A percentile compares a stretch with the other conserved stretches of the same genome.
phyloP scores from a whole-genome alignment of 2,329 filamentous ascomycete genomes.

The Teratosphaeria pseudoeucalypti region DNA sequence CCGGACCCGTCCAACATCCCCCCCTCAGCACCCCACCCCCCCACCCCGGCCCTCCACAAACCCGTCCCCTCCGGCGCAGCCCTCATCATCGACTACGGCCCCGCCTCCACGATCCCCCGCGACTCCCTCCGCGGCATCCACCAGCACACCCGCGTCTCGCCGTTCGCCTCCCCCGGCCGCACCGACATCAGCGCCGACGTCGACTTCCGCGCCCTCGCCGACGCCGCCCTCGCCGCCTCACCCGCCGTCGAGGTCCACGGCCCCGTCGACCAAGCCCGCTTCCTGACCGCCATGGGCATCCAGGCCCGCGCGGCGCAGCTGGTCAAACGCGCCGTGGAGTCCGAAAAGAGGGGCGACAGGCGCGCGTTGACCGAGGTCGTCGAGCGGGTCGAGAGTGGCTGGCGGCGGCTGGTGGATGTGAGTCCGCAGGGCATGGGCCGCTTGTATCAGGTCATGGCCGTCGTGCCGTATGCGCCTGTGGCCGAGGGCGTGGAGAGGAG shows the following conservation, averaged over 20 bases:
- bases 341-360: constrained; percentile 27
- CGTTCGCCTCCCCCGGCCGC: constrained; percentile 67
- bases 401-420: constrained; percentile 73
- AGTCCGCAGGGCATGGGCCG: constrained; percentile 83
- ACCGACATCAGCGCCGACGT: constrained; percentile 90
- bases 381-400: constrained; percentile 59
- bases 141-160: constrained; percentile 63
- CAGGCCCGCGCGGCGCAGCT: constrained; percentile 63
- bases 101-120: constrained; percentile 63
- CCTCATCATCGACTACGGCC: constrained; percentile 92
- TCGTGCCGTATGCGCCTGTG: constrained; percentile 51
- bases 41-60: constrained; percentile 37
- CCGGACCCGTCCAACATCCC: no score
- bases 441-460: constrained; percentile 85
- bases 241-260: constrained; percentile 84
- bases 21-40: not conserved
- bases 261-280: constrained; percentile 74
- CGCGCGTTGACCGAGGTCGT: constrained; percentile 37
- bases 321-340: constrained; percentile 35
- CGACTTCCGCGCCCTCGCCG: constrained; percentile 79
- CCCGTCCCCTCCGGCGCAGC: constrained; percentile 65
- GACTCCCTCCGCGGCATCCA: constrained; percentile 88
- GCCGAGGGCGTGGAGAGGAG: constrained; percentile 52
- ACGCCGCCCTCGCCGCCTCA: constrained; percentile 65
- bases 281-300: constrained; percentile 74